phyloP scores from a whole-genome alignment of 1,139 yeast genomes.

The Schizosaccharomyces versatilis region DNA sequence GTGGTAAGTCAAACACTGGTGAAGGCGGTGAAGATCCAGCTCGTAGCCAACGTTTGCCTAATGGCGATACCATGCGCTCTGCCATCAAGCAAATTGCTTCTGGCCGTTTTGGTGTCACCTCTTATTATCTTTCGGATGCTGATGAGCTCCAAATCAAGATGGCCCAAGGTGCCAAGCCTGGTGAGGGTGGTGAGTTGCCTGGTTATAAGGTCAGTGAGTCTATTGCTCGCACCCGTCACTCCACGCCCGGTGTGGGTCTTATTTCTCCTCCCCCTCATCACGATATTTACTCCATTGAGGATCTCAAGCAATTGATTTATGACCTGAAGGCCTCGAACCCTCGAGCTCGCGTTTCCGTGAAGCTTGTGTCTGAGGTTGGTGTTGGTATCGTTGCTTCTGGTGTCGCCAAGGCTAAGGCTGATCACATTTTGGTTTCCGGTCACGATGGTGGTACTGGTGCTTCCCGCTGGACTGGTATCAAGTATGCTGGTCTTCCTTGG shows the following conservation, averaged over 20 bases:
- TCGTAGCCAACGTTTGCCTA: conserved; percentile 47
- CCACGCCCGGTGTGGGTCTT: conserved; percentile 90
- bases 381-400: conserved; percentile 98
- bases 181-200: conserved; percentile 98
- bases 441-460: conserved; percentile 99
- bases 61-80: conserved; percentile 95
- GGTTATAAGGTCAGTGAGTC: conserved; percentile 75
- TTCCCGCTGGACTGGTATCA: conserved; percentile 89
- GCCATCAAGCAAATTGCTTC: conserved; percentile 95
- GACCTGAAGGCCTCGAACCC: conserved; percentile 95
- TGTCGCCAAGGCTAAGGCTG: conserved; percentile 97
- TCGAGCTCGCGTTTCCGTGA: conserved; percentile 87
- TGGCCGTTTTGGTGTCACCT: conserved; percentile 94
- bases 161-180: conserved; percentile 99
- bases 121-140: conserved; percentile 81
- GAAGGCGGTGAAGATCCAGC: conserved; percentile 99
- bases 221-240: conserved; percentile 89
- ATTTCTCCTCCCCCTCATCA: conserved; percentile 98
- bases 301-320: conserved; percentile 84
- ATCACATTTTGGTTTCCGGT: conserved; percentile 82
- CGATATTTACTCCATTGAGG: conserved; percentile 94
- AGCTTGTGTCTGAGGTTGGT: conserved; percentile 92
- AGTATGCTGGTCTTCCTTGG: conserved; percentile 96
- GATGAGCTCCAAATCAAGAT: conserved; percentile 93
- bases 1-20: conserved; percentile 95